Evolutionary conservation across 2,329 filamentous ascomycete species (phyloP).

Genomic region (Neofusicoccum sp.): DNA sequence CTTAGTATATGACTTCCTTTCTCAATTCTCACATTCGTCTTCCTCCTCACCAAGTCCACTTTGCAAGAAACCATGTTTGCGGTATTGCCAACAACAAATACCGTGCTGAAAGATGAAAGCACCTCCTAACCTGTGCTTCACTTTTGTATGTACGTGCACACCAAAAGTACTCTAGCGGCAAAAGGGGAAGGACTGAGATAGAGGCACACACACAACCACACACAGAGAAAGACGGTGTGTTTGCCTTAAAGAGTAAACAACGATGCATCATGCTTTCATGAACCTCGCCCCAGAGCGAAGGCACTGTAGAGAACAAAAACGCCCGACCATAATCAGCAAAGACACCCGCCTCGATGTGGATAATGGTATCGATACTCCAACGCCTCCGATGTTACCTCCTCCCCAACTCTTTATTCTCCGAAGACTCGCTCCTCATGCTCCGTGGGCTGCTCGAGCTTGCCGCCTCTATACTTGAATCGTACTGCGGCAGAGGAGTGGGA

Average conservation of each 20-base stretch:
- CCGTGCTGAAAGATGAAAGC: neutral
- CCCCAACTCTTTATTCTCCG: neutral
- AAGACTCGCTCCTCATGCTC: constrained; percentile 20
- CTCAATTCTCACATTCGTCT: neutral
- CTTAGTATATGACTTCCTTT: too few relatives aligned
- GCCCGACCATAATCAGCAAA: neutral
- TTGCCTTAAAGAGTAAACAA: too few relatives aligned
- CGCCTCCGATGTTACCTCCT: neutral
- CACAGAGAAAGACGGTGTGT: too few relatives aligned
- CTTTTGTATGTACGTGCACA: neutral
- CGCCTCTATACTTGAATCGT: constrained; percentile 37
- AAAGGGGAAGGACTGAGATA: too few relatives aligned
- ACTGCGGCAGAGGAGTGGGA: constrained; percentile 34
- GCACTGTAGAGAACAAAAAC: too few relatives aligned
- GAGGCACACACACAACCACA: too few relatives aligned
- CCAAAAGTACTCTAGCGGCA: neutral
- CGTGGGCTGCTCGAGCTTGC: constrained; percentile 33
- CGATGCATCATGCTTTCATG: neutral
- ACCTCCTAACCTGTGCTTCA: neutral
- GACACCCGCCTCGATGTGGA: neutral
- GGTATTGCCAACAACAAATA: too few relatives aligned
- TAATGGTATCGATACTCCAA: neutral
- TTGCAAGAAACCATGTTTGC: too few relatives aligned
- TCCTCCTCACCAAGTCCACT: neutral
- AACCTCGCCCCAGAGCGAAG: too few relatives aligned